Base-by-base conservation (phyloP, 176 grass and related monocot species). In the Lolium rigidum region DNA sequence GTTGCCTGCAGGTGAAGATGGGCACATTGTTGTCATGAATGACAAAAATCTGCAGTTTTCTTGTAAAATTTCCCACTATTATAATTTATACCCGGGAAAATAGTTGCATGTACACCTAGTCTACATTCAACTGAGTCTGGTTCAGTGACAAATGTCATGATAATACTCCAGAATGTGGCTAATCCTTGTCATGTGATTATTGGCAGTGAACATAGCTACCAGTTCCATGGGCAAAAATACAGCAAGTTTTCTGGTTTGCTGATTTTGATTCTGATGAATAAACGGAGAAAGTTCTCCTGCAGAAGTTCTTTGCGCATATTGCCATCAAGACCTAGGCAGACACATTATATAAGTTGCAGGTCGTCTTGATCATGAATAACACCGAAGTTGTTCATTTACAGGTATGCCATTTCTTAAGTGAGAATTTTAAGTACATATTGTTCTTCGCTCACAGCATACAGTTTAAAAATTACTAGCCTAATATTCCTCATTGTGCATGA, bases 291-390 rank as follows among this genome's bases (percentile, higher is more conserved):
- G 61, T 57, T 78, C 72, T 95, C 24, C 51, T 98, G 76, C 86
- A 90, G 28, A 89, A 93, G 59, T 91, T 95, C 69, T 92, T 98
- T 57, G 20, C 87, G 60, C 47, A 76, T 83, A 86, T 95, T n/a
- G 79, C 92, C 28, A 82, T 95, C 59, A 93, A 88, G 81, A 80
- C 90, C 18, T 92, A 92, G 79, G 84, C 84, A n/a, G 89, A 95
- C 44, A 66, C 73, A 48, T 51, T 93, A 39, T 84, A 67, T 54
- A 86, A 89, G 85, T 50, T 92, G 61, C 83, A 80, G 58, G 80
- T 98, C 84, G 86, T 98, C 26, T 58, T 98, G 86, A 92, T 90
- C 37, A 98, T 98, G 85, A 98, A 98, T 59, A 98, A 98, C 52
- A 80, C 82, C 9, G 92, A 87, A 81, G 93, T 85, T 47, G 74